Percentiles rank a stretch among this genome's conserved stretches.
phyloP scores from a whole-genome alignment of 129 eudicot genomes.

The Gnaphalium uliginosum region DNA sequence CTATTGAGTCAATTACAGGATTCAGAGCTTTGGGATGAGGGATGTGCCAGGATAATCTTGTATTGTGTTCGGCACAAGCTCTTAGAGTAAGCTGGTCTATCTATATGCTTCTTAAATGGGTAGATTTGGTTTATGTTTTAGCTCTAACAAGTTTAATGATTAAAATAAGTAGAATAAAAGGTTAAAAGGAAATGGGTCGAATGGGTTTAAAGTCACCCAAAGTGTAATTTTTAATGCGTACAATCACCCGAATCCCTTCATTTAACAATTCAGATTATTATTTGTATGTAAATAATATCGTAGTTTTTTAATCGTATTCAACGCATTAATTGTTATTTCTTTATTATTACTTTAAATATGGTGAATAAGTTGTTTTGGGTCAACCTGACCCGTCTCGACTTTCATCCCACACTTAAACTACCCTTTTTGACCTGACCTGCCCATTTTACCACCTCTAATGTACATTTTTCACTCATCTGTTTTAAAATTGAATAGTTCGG shows the following conservation, averaged over 20 bases:
- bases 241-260: neutral
- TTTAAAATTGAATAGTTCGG: conserved; percentile 37
- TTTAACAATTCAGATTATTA: neutral
- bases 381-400: neutral
- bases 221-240: conserved; percentile 3
- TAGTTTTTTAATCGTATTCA: neutral
- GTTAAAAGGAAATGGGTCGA: conserved; percentile 12
- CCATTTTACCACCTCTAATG: conserved; percentile 1
- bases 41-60: conserved; percentile 63
- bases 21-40: conserved; percentile 61
- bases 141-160: neutral
- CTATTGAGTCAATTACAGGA: conserved; percentile 57
- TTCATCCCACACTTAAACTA: neutral
- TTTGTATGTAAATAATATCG: neutral
- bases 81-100: conserved; percentile 41
- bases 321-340: neutral
- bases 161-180: neutral
- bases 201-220: conserved; percentile 4
- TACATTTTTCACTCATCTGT: neutral
- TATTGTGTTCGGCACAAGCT: conserved; percentile 71
- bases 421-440: neutral
- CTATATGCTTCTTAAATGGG: neutral
- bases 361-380: neutral
- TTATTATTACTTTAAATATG: neutral
- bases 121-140: neutral